Base-by-base conservation (phyloP, 2,329 filamentous ascomycete species). In the Ascochyta fabae region DNA sequence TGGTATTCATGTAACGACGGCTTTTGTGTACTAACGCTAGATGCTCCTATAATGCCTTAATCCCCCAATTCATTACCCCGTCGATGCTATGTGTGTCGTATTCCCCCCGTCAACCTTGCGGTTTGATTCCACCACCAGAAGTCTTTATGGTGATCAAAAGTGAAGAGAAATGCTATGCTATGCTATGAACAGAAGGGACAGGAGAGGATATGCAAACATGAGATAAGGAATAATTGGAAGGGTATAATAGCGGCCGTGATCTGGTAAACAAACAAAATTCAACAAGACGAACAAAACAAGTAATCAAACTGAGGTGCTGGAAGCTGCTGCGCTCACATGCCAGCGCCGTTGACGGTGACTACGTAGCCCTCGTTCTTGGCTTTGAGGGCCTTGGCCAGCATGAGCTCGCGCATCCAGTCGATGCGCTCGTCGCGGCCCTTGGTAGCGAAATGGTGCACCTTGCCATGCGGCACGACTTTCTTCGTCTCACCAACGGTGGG, bases 331-430 rank as follows among this genome's bases (percentile, higher is more conserved):
- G 16, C n/a, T 59, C 42, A 75, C 55, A 74, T 61, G 43, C 66
- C 66, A 23, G 65, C 63, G 15, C 91, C 91, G 71, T 94, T 94
- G 61, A 93, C 86, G 70, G 87, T 89, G 66, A 95, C 86, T 77
- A 93, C 89, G 66, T 89, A 94, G 16, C 91, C 91, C 66, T 92
- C 88, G 42, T 86, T 87, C 83, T 93, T 95, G 77, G 92, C 89
- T 80, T 88, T 90, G 72, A 92, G 80, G 16, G 91, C 91, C 80
- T 95, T 95, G 49, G 91, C 91, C 41, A 96, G 85, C 91, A 96
- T 96, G 58, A 96, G 80, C 82, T 96, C 91, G 50, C 91, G 84
- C 91, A 96, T 96, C 95, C 95, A 99, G 74, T 97, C 94, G 69
- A 98, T 97, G 59, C 94, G 85, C 73, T 97, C 91, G 71, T 97